Percentiles rank a stretch among this genome's conserved stretches.
phyloP scores from a whole-genome alignment of 768 basidiomycete species.

The Coprinopsis strossmayeri region DNA sequence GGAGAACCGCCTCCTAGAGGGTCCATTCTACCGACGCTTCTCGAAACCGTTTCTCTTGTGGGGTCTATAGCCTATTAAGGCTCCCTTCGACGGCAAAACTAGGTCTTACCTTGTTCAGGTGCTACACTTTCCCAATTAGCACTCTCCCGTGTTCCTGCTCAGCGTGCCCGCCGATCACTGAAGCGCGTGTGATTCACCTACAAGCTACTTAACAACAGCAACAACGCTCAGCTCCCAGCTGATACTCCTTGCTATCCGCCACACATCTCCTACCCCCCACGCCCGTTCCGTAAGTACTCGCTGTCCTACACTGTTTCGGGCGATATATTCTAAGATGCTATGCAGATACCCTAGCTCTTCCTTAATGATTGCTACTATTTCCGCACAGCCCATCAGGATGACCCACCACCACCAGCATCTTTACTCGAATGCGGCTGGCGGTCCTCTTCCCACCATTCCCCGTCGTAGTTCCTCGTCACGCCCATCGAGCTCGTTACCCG shows the following conservation, averaged over 20 bases:
- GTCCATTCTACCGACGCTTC: too few species aligned
- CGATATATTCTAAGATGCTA: too few species aligned
- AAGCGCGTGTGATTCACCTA: neutral
- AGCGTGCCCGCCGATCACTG: neutral
- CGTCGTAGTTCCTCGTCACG: constrained; percentile 33
- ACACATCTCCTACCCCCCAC: too few species aligned
- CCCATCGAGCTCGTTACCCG: neutral
- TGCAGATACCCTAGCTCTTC: too few species aligned
- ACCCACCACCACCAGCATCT: constrained; percentile 27
- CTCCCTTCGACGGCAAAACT: neutral
- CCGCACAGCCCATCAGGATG: constrained; percentile 28
- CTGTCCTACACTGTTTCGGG: too few species aligned
- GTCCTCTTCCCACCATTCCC: constrained; percentile 59
- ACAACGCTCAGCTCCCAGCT: neutral
- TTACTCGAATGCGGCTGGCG: constrained; percentile 47
- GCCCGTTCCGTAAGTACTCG: too few species aligned
- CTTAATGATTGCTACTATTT: constrained; percentile 40
- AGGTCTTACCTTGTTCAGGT: neutral
- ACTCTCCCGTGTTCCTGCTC: neutral
- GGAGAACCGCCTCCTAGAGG: too few species aligned
- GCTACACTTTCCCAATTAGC: neutral
- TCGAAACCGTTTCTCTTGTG: too few species aligned
- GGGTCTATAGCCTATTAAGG: too few species aligned
- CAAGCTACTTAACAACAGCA: neutral
- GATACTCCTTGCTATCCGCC: neutral